Conservation (phyloP, 768 basidiomycete genomes). For the Gloeopeniophorella convolvens region DNA sequence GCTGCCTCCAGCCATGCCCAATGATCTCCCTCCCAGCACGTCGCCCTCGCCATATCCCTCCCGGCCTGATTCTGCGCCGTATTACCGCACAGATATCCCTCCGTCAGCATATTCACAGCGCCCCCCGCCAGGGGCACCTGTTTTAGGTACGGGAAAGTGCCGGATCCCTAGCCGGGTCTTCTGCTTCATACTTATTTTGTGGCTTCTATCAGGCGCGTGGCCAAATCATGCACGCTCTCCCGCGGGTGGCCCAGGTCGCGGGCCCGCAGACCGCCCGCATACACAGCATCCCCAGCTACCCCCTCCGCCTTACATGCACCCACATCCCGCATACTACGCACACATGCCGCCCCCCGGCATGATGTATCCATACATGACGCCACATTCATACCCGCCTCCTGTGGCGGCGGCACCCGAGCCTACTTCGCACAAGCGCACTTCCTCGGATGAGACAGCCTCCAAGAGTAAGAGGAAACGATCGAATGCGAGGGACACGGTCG, state of each 20-base stretch:
- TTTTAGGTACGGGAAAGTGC: slow-evolving; percentile 5
- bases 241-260: not conserved
- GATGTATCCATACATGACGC: slow-evolving; percentile 12
- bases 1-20: slow-evolving; percentile 15
- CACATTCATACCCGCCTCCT: slow-evolving; percentile 3
- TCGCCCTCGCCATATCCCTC: slow-evolving; percentile 14
- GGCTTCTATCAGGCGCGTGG: slow-evolving; percentile 10
- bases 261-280: slow-evolving; percentile 1
- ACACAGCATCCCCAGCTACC: slow-evolving; percentile 8
- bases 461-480: slow-evolving; percentile 12
- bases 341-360: slow-evolving; percentile 14
- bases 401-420: not conserved
- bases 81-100: slow-evolving; percentile 2
- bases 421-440: slow-evolving; percentile 8
- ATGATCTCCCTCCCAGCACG: slow-evolving; percentile 2
- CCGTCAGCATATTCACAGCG: slow-evolving; percentile 2
- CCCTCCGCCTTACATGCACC: not conserved
- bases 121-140: not conserved
- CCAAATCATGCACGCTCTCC: slow-evolving; percentile 7
- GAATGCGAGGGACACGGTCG: slow-evolving; percentile 12
- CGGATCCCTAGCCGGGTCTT: not conserved
- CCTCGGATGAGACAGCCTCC: slow-evolving; percentile 4
- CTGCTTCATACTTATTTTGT: slow-evolving; percentile 2
- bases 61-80: slow-evolving; percentile 14
- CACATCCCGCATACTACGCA: slow-evolving; percentile 14